Evolutionary conservation across 1,139 yeast species (phyloP).

Genomic region (Meyerozyma guilliermondii): DNA sequence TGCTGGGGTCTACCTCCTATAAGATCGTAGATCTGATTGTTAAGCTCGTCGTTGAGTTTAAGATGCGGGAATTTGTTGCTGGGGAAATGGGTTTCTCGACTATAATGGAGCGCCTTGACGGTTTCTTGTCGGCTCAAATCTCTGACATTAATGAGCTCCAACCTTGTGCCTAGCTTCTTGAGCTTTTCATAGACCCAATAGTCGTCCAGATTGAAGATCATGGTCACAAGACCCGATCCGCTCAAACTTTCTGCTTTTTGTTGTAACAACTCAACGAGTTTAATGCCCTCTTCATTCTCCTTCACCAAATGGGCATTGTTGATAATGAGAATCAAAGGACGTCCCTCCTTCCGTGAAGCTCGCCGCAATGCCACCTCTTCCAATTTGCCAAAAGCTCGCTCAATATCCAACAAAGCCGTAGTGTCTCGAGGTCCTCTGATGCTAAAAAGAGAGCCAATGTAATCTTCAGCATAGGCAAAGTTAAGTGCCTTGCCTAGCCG

Average conservation of each 20-base stretch:
- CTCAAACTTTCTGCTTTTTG: constrained; percentile 79
- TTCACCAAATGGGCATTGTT: constrained; percentile 73
- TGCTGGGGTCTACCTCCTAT: constrained; percentile 88
- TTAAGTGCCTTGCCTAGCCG: constrained; percentile 73
- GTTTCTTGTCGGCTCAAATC: constrained; percentile 61
- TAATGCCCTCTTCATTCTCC: constrained; percentile 66
- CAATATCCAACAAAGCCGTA: constrained; percentile 76
- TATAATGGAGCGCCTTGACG: constrained; percentile 48
- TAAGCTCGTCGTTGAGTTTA: constrained; percentile 25
- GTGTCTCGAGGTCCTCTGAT: constrained; percentile 84
- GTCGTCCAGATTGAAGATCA: constrained; percentile 77
- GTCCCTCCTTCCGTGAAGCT: constrained; percentile 27
- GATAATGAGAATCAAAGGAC: constrained; percentile 65
- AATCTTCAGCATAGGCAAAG: constrained; percentile 73
- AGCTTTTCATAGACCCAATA: constrained; percentile 83
- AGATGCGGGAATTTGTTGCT: constrained; percentile 29
- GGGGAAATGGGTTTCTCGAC: constrained; percentile 45
- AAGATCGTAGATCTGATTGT: constrained; percentile 58
- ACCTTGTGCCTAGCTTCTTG: constrained; percentile 65
- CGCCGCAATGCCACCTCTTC: constrained; percentile 66
- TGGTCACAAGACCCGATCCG: constrained; percentile 72
- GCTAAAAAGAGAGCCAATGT: constrained; percentile 77
- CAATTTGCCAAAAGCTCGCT: constrained; percentile 70
- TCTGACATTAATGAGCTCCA: constrained; percentile 67
- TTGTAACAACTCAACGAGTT: constrained; percentile 70